Base-by-base conservation (phyloP, 2,329 filamentous ascomycete species). In the Chrysoporthe austroafricana region DNA sequence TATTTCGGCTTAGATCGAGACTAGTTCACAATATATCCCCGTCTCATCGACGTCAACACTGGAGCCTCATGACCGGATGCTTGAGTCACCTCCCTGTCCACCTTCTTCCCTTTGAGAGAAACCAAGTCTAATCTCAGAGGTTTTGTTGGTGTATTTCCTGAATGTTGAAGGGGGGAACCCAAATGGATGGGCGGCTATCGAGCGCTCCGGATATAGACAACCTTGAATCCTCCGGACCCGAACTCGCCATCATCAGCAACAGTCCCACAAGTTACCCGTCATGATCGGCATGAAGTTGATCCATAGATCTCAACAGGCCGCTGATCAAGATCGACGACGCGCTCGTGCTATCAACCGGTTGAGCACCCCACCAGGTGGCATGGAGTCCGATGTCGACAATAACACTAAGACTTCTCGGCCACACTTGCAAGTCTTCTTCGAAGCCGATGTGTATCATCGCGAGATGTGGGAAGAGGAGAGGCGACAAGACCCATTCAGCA, bases 11-110 rank as follows among this genome's bases (percentile, higher is more conserved):
- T 21, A 34, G 50, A 26, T 2, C 16, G 21, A 34, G 44, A 2
- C 60, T 64, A 39, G 42, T 48, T 26, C 13, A 13, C 2, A 59
- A 54, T n/a, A 21, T 48, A 46, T 57, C 21, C 46, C 50, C 63
- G 54, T 64, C 50, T 50, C 43, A 26, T 42, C 39, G 43, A 36
- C 43, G 63, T 59, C 63, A 58, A 64, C 54, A 48, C 44, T 36
- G 13, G 36, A 63, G 62, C 62, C 62, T 56, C 52, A 50, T 64
- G 63, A 64, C 62, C 62, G 36, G 18, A 16, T 36, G 63, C 43
- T 54, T 50, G 26, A 50, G 43, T 64, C 54, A 50, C 54, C 32
- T 7, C 54, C 39, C n/a, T 32, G 6, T 16, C 18, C 21, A 42
- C 54, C 42, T 59, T 42, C 13, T 39, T 39, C 34, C 18, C 34